phyloP scores from a whole-genome alignment of 345 rosid species.

The Lepidium sativum region DNA sequence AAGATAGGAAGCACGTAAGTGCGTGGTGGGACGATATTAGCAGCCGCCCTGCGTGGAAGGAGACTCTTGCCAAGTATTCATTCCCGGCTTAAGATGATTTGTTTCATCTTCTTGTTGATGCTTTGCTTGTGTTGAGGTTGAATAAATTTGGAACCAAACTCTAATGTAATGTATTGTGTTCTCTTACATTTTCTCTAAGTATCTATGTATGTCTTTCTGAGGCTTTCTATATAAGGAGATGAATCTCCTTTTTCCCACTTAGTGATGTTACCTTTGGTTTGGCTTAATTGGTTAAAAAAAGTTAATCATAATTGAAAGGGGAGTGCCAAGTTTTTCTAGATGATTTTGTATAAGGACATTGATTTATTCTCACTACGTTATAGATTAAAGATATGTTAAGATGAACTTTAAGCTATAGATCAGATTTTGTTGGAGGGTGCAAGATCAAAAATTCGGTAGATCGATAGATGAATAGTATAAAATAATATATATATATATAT shows the following conservation, averaged over 20 bases:
- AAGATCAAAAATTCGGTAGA: too few species aligned
- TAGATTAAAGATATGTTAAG: too few species aligned
- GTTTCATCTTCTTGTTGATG: neutral
- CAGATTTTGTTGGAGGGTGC: too few species aligned
- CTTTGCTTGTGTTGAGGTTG: slow-evolving; percentile 6
- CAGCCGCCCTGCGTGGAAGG: slow-evolving; percentile 59
- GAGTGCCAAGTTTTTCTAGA: too few species aligned
- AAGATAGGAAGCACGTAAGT: slow-evolving; percentile 51
- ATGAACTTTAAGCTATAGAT: too few species aligned
- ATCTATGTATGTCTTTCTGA: neutral
- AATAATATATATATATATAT: too few species aligned
- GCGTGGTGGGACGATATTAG: slow-evolving; percentile 65
- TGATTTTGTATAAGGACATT: too few species aligned
- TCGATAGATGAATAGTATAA: too few species aligned
- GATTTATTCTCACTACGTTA: too few species aligned
- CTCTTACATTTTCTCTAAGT: neutral
- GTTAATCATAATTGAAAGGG: too few species aligned
- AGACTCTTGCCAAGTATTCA: slow-evolving; percentile 29
- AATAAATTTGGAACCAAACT: slow-evolving; percentile 1
- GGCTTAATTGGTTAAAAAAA: neutral
- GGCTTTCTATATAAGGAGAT: neutral
- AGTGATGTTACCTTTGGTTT: neutral
- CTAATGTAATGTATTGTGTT: slow-evolving; percentile 4
- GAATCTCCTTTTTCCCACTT: neutral
- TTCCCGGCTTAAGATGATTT: slow-evolving; percentile 1